Percentiles rank a stretch among this genome's conserved stretches.
Evolutionary conservation across 345 rosid genomes (phyloP).

Genomic region (Ceriops decandra): DNA sequence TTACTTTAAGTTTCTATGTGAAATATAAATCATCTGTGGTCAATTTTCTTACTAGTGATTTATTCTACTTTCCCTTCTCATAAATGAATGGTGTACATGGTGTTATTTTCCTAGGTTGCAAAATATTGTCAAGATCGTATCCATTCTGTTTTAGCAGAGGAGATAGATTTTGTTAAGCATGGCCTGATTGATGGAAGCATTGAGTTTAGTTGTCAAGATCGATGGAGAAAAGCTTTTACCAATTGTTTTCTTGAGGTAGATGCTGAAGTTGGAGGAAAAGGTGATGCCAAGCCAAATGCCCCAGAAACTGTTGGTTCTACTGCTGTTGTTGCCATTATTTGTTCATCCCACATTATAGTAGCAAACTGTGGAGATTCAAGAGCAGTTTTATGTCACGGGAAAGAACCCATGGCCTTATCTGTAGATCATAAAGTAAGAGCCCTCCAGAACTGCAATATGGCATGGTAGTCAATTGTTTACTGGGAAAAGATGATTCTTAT

Average conservation of each 20-base stretch:
- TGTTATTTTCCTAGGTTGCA: slow-evolving; percentile 59
- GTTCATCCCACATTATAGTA: slow-evolving; percentile 81
- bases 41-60: background rate
- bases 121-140: slow-evolving; percentile 70
- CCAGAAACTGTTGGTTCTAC: slow-evolving; percentile 99
- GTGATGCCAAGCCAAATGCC: slow-evolving; percentile 54
- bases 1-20: background rate
- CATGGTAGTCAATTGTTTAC: slow-evolving; percentile 2
- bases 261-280: slow-evolving; percentile 70
- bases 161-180: slow-evolving; percentile 46
- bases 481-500: background rate
- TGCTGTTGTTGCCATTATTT: slow-evolving; percentile 77
- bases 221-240: slow-evolving; percentile 72
- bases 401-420: slow-evolving; percentile 83
- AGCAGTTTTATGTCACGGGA: slow-evolving; percentile 91
- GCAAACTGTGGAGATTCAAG: slow-evolving; percentile 98
- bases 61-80: background rate
- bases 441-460: background rate
- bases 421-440: slow-evolving; percentile 84
- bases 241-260: slow-evolving; percentile 75
- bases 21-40: background rate
- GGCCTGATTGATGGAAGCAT: slow-evolving; percentile 39
- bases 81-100: slow-evolving; percentile 9
- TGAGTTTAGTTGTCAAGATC: slow-evolving; percentile 61
- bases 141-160: slow-evolving; percentile 69